phyloP scores from a whole-genome alignment of 768 basidiomycete species.

The Hemileccinum impolitum region DNA sequence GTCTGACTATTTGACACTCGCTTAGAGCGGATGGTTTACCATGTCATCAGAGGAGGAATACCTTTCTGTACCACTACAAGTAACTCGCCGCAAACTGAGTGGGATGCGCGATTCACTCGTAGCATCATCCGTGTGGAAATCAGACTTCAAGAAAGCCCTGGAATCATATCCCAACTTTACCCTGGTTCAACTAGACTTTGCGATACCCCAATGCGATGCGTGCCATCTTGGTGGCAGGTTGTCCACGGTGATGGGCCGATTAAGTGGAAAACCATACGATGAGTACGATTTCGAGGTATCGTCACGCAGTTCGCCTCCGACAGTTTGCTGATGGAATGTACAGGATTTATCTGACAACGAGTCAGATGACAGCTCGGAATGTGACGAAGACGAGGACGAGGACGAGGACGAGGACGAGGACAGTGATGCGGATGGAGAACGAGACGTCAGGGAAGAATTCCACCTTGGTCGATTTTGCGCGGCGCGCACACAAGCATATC shows the following conservation, averaged over 20 bases:
- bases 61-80: slow-evolving; percentile 65
- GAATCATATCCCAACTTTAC: slow-evolving; percentile 66
- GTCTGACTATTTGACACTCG: slow-evolving; percentile 29
- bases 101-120: slow-evolving; percentile 75
- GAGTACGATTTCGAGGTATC: slow-evolving; percentile 61
- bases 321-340: slow-evolving; percentile 1
- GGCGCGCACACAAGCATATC: slow-evolving; percentile 60
- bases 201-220: slow-evolving; percentile 72
- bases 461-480: slow-evolving; percentile 82
- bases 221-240: slow-evolving; percentile 72
- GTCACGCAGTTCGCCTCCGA: background rate
- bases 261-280: slow-evolving; percentile 72
- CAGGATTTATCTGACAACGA: slow-evolving; percentile 23
- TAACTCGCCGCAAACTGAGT: slow-evolving; percentile 64
- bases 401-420: slow-evolving; percentile 15
- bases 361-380: slow-evolving; percentile 23
- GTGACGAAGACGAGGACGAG: slow-evolving; percentile 13
- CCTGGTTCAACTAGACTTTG: slow-evolving; percentile 49
- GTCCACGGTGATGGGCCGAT: slow-evolving; percentile 58
- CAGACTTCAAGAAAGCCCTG: slow-evolving; percentile 61
- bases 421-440: slow-evolving; percentile 2
- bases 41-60: slow-evolving; percentile 54
- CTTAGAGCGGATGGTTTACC: background rate
- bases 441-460: slow-evolving; percentile 40
- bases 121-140: slow-evolving; percentile 80